These are phyloP conservation scores for Parasarocladium wereldwijsianum DNA, from an alignment of 2,329 filamentous ascomycete species.

Conservation along the genomic window DNA sequence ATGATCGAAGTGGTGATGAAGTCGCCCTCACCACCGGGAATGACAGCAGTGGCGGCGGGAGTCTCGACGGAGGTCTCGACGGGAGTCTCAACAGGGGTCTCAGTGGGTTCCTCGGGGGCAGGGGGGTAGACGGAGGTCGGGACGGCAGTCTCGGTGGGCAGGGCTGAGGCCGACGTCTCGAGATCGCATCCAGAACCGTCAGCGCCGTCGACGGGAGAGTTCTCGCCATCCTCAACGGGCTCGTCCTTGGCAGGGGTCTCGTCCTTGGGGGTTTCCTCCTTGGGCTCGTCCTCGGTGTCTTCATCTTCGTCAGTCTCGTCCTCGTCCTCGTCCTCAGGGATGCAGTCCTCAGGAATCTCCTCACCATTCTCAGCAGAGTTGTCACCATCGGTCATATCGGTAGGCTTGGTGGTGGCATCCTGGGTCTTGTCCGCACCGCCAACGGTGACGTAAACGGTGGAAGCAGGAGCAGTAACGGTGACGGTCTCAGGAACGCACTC, in stretches of 20 bases:
- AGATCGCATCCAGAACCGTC: too few relatives aligned
- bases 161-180: too few relatives aligned
- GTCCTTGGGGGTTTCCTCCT: slow-evolving; percentile 8
- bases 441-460: slow-evolving; percentile 22
- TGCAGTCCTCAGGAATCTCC: slow-evolving; percentile 5
- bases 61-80: slow-evolving; percentile 5
- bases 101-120: slow-evolving; percentile 9
- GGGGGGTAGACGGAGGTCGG: slow-evolving; percentile 1
- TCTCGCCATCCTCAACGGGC: slow-evolving; percentile 4
- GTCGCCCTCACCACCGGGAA: slow-evolving; percentile 8
- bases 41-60: slow-evolving; percentile 15
- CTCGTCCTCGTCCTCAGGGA: slow-evolving; percentile 7
- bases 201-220: slow-evolving; percentile 1
- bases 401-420: slow-evolving; percentile 3
- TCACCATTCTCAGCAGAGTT: slow-evolving; percentile 6
- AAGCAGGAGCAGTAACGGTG: slow-evolving; percentile 16
- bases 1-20: slow-evolving; percentile 17
- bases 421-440: slow-evolving; percentile 9
- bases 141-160: slow-evolving; percentile 5
- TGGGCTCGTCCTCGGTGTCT: slow-evolving; percentile 8
- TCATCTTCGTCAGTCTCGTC: slow-evolving; percentile 7
- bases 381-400: slow-evolving; percentile 4
- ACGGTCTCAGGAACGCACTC: slow-evolving; percentile 10
- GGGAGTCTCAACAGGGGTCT: slow-evolving; percentile 6
- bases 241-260: slow-evolving; percentile 9